A percentile compares a stretch with the other conserved stretches of the same genome.
These are phyloP conservation scores for Xylariales sp. DNA, from an alignment of 2,329 filamentous ascomycete species.

Conservation along the genomic window DNA sequence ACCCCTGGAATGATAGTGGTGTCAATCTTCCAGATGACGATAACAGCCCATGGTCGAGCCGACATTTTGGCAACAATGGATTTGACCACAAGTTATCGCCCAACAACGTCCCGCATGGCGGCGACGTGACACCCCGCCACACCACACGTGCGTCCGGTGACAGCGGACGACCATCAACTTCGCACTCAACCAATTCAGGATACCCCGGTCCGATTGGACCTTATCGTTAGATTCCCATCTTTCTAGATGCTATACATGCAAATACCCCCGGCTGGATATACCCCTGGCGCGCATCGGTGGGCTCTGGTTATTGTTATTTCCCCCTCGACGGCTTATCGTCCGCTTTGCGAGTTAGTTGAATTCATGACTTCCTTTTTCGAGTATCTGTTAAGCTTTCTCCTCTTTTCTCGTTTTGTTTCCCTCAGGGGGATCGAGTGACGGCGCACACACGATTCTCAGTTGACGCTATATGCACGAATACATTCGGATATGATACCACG, in stretches of 20 bases:
- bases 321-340: constrained; percentile 36
- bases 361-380: constrained; percentile 5
- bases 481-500: constrained; percentile 52
- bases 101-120: constrained; percentile 72
- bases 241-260: constrained; percentile 63
- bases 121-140: constrained; percentile 87
- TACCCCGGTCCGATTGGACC: constrained; percentile 92
- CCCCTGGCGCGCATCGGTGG: constrained; percentile 69
- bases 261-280: constrained; percentile 73
- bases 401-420: constrained; percentile 41
- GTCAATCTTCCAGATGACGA: constrained; percentile 95
- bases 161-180: constrained; percentile 91
- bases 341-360: constrained; percentile 1
- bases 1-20: constrained; percentile 98
- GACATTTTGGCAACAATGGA: constrained; percentile 71
- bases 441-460: constrained; percentile 46
- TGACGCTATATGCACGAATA: constrained; percentile 51
- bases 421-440: constrained; percentile 41
- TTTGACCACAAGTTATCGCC: constrained; percentile 71
- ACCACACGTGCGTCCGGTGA: constrained; percentile 86
- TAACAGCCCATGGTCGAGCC: constrained; percentile 69
- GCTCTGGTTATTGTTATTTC: constrained; percentile 49
- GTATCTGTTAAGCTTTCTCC: constrained; percentile 15
- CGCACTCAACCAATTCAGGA: constrained; percentile 95
- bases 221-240: constrained; percentile 78